Percentiles rank a stretch among this genome's conserved stretches.
phyloP scores from a whole-genome alignment of 202 grass and related monocot genomes.

The Musa balbisiana region DNA sequence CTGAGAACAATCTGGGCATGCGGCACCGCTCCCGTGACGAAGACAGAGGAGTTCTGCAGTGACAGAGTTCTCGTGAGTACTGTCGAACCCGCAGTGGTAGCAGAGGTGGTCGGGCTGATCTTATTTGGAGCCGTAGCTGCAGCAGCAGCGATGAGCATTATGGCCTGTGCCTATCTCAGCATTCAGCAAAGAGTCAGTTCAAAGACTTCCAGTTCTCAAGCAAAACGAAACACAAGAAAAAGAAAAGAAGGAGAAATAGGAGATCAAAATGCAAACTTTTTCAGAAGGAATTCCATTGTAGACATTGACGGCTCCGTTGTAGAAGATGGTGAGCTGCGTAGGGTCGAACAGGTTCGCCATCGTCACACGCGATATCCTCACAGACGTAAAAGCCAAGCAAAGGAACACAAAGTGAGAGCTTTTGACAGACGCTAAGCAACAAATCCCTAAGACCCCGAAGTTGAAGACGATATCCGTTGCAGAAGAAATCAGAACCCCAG shows the following conservation, averaged over 20 bases:
- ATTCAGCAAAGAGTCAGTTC: not conserved
- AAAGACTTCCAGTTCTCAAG: not conserved
- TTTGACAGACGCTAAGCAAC: not conserved
- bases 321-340: conserved; percentile 4
- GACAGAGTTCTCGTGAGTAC: not conserved
- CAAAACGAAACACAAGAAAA: not conserved
- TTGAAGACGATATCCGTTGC: not conserved
- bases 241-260: not conserved
- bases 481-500: not conserved
- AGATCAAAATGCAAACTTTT: not conserved
- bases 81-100: not conserved
- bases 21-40: not conserved
- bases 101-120: not conserved
- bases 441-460: not conserved
- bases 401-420: not conserved
- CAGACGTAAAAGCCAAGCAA: not conserved
- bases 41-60: not conserved
- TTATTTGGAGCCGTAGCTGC: not conserved
- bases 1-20: not conserved
- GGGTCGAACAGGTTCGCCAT: not conserved
- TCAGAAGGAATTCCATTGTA: not conserved
- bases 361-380: not conserved
- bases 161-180: conserved; percentile 8
- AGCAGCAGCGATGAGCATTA: conserved; percentile 11
- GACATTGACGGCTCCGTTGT: conserved; percentile 4